phyloP scores from a whole-genome alignment of 2,329 filamentous ascomycete species.

The Lecanicillium sp. region DNA sequence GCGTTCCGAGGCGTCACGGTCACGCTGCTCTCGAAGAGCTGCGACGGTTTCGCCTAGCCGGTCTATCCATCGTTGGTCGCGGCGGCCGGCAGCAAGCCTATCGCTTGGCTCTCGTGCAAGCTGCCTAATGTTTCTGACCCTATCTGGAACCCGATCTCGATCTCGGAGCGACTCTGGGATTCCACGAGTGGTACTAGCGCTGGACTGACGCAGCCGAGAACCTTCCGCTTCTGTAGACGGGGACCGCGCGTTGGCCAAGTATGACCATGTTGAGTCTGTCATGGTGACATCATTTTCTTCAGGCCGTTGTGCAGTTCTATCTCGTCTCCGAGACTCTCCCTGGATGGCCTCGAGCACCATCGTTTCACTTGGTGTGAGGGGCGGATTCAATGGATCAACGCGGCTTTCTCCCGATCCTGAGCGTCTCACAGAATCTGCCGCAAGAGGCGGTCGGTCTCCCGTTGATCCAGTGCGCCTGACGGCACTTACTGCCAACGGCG shows the following conservation, averaged over 20 bases:
- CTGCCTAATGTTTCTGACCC: slow-evolving; percentile 29
- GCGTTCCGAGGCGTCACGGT: slow-evolving; percentile 26
- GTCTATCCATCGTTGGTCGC: slow-evolving; percentile 29
- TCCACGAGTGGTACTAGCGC: slow-evolving; percentile 31
- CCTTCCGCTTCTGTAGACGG: slow-evolving; percentile 21
- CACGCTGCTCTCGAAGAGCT: slow-evolving; percentile 30
- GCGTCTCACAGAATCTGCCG: too few species aligned
- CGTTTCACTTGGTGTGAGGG: slow-evolving; percentile 49
- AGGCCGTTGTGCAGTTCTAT: slow-evolving; percentile 30
- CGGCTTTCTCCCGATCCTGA: slow-evolving; percentile 29
- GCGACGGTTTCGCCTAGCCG: slow-evolving; percentile 31
- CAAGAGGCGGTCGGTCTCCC: too few species aligned
- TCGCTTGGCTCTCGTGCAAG: slow-evolving; percentile 24
- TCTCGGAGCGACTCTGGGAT: slow-evolving; percentile 35
- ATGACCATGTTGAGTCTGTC: slow-evolving; percentile 18
- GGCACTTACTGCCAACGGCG: too few species aligned
- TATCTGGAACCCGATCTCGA: slow-evolving; percentile 29
- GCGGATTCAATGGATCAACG: slow-evolving; percentile 42
- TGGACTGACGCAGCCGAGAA: slow-evolving; percentile 28
- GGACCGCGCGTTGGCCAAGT: slow-evolving; percentile 17
- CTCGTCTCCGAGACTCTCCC: slow-evolving; percentile 45
- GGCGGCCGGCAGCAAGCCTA: slow-evolving; percentile 18
- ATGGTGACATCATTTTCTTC: slow-evolving; percentile 18
- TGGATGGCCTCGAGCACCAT: slow-evolving; percentile 52
- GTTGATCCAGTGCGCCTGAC: background rate